Base-by-base conservation (phyloP, 768 basidiomycete species). In the Macrolepiota dolichaula region DNA sequence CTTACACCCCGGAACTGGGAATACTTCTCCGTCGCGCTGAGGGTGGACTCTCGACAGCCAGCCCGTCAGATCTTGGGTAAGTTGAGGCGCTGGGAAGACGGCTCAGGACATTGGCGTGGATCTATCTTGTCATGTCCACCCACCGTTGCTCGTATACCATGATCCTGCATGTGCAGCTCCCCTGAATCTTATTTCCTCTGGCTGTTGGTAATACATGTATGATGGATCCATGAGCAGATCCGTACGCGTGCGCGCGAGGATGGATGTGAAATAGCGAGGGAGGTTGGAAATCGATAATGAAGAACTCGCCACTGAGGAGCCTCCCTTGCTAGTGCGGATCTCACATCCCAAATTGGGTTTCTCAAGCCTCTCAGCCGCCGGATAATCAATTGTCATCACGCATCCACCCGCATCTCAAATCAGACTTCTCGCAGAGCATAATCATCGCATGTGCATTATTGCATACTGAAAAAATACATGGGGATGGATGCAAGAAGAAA, bases 121-220 rank as follows among this genome's bases (percentile, higher is more conserved):
- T 36, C 56, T 17, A 42, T 12, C 36, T 19, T 40, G n/a, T 47
- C 7, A 53, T 13, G n/a, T 19, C 11, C 15, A 15, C 46, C 42
- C 68, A 91, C 94, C 79, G 66, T 92, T 77, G 50, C 72, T 79
- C 19, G 85, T 85, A 74, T 98, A 98, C 96, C 96, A 98, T 61
- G 85, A 87, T 38, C 89, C 90, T 2, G 94, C 94, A 76, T 98
- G 96, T 1, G 89, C 86, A 1, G 94, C 91, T 51, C 73, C 70
- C 73, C 91, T 72, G 19, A 60, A 60, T 3, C 40, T 42, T 22
- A 12, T 22, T 19, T 49, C 57, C 13, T 7, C 72, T 19, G 29
- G 29, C 29, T 32, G 29, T 32, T 32, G 29, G 25, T 50, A 38
- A 19, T 24, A 32, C 24, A 49, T 12, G 35, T 12, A 19, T 46